phyloP scores from a whole-genome alignment of 1,284 basidiomycete species.

The Leccinum subrobustum region DNA sequence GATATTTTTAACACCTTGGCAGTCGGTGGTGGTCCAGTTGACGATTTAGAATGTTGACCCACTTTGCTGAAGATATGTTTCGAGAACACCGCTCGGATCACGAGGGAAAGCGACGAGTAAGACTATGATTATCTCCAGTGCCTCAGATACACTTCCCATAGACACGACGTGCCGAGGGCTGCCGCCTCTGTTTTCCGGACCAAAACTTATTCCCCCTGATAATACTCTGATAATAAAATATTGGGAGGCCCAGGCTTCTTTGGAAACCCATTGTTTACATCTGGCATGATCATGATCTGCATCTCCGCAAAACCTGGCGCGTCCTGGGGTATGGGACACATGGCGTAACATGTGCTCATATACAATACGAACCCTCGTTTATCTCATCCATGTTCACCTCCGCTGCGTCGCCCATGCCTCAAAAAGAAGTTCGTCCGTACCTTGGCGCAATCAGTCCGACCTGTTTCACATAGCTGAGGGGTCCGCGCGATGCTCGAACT shows the following conservation, averaged over 20 bases:
- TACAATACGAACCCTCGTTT: not conserved
- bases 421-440: not conserved
- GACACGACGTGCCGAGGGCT: not conserved
- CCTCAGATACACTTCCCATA: not conserved
- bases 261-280: no score
- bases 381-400: not conserved
- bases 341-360: not conserved
- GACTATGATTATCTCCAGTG: no score
- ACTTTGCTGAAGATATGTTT: no score
- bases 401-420: not conserved
- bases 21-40: no score
- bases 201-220: conserved; percentile 1
- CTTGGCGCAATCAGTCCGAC: not conserved
- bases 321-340: not conserved
- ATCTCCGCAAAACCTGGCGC: not conserved
- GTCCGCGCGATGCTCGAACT: not conserved
- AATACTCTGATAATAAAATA: not conserved
- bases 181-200: conserved; percentile 1
- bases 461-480: not conserved
- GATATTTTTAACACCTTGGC: no score
- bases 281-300: not conserved
- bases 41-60: no score
- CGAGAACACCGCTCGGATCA: no score
- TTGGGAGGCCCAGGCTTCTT: not conserved
- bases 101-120: no score